Base-by-base conservation (phyloP, 345 rosid genomes). In the Aethionema arabicum region DNA sequence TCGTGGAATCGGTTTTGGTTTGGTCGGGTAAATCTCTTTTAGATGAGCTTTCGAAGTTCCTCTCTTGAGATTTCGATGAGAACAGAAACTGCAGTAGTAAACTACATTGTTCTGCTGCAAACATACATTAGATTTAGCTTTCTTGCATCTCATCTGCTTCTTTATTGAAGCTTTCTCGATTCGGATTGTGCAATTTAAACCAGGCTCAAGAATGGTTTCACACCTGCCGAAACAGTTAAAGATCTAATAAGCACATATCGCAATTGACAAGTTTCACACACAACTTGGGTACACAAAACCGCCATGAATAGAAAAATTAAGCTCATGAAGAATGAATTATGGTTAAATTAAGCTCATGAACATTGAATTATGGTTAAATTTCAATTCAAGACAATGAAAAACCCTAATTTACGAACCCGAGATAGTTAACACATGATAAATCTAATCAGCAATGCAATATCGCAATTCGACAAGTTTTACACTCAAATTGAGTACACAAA, bases 151-250 rank as follows among this genome's bases (percentile, higher is more conserved):
- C 7, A 3, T 65, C 72, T 65, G 65, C 36, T 74, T 65, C 45
- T 74, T 84, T n/a, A 61, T 52, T 11, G 40, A 50, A 55, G 57
- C 77, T 72, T 76, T 93, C 61, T 87, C 88, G 3, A 69, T 62
- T 27, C 74, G 62, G 3, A 69, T 63, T 12, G 48, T 62, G 36
- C 68, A 69, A 48, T 69, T 69, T 45, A 56, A 39, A 0, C 68
- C 95, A 48, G 96, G 90, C 42, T 78, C 75, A 71, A 93, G 93
- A 74, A 84, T 61, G 11, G 90, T 85, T 78, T 85, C 91, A 35
- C 99, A 90, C 69, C 95, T 86, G 72, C 63, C 46, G 50, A 62
- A 68, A 29, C n/a, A 68, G 0, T 30, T 42, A 33, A 4, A n/a
- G 10, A 15, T 51, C 12, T 2, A 52, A 36, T 27, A 40, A 64